Conservation (phyloP, 805 yeast genomes). For the Kodamaea hsintzibuensis region DNA sequence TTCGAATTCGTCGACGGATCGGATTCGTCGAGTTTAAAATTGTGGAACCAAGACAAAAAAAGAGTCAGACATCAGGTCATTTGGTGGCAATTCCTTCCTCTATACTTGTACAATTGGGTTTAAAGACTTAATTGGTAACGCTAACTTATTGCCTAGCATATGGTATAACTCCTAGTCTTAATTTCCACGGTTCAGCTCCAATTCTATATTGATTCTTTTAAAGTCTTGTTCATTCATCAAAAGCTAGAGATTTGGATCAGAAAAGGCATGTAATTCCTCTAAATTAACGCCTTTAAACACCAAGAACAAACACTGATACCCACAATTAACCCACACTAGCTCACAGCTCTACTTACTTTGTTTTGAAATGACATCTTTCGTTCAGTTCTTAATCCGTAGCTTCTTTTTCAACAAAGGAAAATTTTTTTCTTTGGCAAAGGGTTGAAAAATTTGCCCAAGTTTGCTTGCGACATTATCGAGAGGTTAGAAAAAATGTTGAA, state of each 20-base stretch:
- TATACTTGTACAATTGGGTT: background rate
- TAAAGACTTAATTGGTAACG: background rate
- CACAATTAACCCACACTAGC: background rate
- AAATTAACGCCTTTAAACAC: background rate
- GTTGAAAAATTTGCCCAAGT: constrained; percentile 8
- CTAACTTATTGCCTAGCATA: background rate
- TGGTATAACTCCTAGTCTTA: background rate
- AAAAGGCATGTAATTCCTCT: background rate
- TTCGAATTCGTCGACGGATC: background rate
- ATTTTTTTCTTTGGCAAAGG: constrained; percentile 4
- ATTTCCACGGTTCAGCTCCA: background rate
- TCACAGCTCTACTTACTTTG: constrained; percentile 38
- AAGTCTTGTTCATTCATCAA: background rate
- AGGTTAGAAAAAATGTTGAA: background rate
- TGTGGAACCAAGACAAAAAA: background rate
- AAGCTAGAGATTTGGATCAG: background rate
- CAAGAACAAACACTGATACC: background rate
- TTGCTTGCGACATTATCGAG: constrained; percentile 2
- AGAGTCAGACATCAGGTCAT: background rate
- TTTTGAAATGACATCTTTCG: constrained; percentile 46
- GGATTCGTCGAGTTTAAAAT: background rate
- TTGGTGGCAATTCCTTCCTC: background rate
- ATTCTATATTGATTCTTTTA: background rate
- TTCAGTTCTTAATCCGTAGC: constrained; percentile 10
- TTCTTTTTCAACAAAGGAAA: constrained; percentile 10